These are phyloP conservation scores for Hypsizygus ulmarius DNA, from an alignment of 1,284 basidiomycete genomes.

Conservation along the genomic window DNA sequence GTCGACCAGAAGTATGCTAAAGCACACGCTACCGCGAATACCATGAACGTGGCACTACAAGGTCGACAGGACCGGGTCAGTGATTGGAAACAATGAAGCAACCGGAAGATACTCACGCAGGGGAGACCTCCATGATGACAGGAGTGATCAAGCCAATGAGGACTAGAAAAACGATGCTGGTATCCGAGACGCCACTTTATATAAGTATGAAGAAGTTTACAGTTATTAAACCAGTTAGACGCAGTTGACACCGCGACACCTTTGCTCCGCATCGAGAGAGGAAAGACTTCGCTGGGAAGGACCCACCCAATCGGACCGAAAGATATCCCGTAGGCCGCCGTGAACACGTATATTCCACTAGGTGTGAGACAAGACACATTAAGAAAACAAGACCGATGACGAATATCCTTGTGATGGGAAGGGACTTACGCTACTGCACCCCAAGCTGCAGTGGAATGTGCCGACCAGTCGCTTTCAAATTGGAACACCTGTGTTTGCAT, in stretches of 20 bases:
- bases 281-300: conserved; percentile 80
- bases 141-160: conserved; percentile 81
- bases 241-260: conserved; percentile 84
- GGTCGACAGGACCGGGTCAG: background rate
- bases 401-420: conserved; percentile 5
- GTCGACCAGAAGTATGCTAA: conserved; percentile 67
- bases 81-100: background rate
- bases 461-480: conserved; percentile 54
- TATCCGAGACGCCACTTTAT: conserved; percentile 21
- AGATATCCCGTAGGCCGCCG: conserved; percentile 78
- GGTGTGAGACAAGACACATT: background rate
- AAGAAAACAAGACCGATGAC: background rate
- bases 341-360: conserved; percentile 75
- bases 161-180: conserved; percentile 44
- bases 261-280: conserved; percentile 80
- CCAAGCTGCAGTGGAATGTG: conserved; percentile 60
- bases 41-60: conserved; percentile 60
- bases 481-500: conserved; percentile 39
- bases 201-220: conserved; percentile 35
- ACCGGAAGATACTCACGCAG: conserved; percentile 43
- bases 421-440: conserved; percentile 55
- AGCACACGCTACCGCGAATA: conserved; percentile 65
- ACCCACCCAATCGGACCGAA: conserved; percentile 88
- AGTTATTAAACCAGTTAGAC: conserved; percentile 82
- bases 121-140: conserved; percentile 59